These are phyloP conservation scores for Barbatosphaeria neglecta DNA, from an alignment of 495 filamentous ascomycete species.

Conservation along the genomic window DNA sequence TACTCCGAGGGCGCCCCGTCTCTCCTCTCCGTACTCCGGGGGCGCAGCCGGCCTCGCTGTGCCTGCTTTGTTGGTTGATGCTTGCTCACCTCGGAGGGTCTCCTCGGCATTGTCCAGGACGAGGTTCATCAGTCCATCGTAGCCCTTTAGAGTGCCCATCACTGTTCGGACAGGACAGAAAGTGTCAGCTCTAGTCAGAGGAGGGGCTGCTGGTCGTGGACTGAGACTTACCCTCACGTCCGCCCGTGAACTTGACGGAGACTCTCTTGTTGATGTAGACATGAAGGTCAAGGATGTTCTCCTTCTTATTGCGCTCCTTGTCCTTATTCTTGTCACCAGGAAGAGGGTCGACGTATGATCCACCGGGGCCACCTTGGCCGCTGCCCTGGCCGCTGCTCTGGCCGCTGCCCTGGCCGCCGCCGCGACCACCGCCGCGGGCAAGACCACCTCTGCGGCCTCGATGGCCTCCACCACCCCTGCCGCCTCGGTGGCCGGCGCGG, in stretches of 20 bases:
- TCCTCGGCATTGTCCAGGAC: conserved; percentile 93
- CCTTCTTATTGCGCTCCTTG: conserved; percentile 73
- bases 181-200: too few relatives aligned
- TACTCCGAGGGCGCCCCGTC: too few relatives aligned
- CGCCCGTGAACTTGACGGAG: conserved; percentile 90
- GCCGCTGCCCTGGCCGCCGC: conserved; percentile 29
- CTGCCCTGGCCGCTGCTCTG: conserved; percentile 41
- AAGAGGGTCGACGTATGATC: conserved; percentile 14
- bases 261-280: conserved; percentile 97
- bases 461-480: conserved; percentile 37
- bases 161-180: conserved; percentile 38
- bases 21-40: too few relatives aligned
- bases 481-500: conserved; percentile 34
- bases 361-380: conserved; percentile 22
- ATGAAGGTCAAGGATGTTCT: conserved; percentile 88
- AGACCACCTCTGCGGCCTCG: conserved; percentile 30
- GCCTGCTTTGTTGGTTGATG: background rate
- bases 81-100: conserved; percentile 58
- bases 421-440: conserved; percentile 24
- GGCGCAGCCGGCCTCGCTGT: background rate
- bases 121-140: conserved; percentile 94
- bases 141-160: conserved; percentile 80
- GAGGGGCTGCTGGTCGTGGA: background rate
- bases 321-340: conserved; percentile 22
- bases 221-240: conserved; percentile 70